Conservation (phyloP, 306 rosid genomes). For the Betula pendula region DNA sequence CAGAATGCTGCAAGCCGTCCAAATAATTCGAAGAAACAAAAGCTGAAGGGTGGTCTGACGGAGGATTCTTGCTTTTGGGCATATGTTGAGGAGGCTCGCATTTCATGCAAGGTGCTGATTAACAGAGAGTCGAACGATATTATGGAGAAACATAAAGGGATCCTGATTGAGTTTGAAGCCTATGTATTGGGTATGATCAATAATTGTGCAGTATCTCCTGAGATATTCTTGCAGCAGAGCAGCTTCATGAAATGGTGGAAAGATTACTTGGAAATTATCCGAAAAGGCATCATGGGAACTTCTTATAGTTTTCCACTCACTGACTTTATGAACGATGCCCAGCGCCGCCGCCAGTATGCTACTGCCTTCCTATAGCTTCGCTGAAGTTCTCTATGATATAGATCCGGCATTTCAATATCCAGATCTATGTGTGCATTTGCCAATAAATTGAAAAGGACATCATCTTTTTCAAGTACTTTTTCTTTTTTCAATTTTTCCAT, state of each 20-base stretch:
- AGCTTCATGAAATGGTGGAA: constrained; percentile 77
- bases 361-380: constrained; percentile 12
- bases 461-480: not conserved
- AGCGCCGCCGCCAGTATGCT: constrained; percentile 26
- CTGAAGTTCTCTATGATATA: not conserved
- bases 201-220: constrained; percentile 51
- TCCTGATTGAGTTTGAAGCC: constrained; percentile 43
- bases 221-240: constrained; percentile 54
- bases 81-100: constrained; percentile 60
- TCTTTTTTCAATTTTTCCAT: not conserved
- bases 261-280: constrained; percentile 32
- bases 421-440: too few relatives aligned
- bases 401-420: too few relatives aligned
- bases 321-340: constrained; percentile 33
- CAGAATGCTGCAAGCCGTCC: not conserved
- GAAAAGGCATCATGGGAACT: constrained; percentile 10
- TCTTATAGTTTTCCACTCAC: constrained; percentile 21
- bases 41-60: constrained; percentile 41
- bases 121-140: not conserved
- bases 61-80: constrained; percentile 84
- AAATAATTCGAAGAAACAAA: constrained; percentile 2
- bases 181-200: constrained; percentile 42
- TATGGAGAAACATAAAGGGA: not conserved
- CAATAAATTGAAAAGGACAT: not conserved
- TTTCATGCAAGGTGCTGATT: constrained; percentile 26